phyloP scores from a whole-genome alignment of 441 rosid genomes.

The Rhodomyrtus psidioides region DNA sequence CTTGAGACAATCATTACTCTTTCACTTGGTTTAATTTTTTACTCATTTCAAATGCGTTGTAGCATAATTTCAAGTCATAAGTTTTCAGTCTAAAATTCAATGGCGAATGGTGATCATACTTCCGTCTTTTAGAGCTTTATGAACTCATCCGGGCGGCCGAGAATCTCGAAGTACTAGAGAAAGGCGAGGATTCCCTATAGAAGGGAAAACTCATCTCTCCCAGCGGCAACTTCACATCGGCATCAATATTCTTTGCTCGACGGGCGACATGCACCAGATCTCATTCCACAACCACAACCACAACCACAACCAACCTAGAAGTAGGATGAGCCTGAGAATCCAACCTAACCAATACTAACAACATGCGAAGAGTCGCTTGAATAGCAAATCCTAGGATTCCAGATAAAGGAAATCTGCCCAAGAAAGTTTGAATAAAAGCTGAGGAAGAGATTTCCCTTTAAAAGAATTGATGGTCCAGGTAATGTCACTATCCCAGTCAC shows the following conservation, averaged over 20 bases:
- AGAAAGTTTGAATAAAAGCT: no score
- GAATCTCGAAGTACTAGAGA: conserved; percentile 31
- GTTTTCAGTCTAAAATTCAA: background rate
- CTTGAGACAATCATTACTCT: background rate
- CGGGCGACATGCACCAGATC: conserved; percentile 13
- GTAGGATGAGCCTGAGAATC: conserved; percentile 16
- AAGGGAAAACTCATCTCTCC: conserved; percentile 29
- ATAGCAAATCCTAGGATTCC: background rate
- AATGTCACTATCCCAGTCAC: no score
- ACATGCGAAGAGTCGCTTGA: background rate
- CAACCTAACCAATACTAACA: background rate
- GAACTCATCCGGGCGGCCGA: conserved; percentile 23
- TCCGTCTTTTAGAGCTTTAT: conserved; percentile 23
- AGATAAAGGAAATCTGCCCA: no score
- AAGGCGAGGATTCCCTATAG: conserved; percentile 26
- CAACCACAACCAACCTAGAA: conserved; percentile 19
- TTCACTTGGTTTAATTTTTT: background rate
- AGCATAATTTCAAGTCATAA: background rate
- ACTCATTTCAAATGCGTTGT: background rate
- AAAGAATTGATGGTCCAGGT: no score
- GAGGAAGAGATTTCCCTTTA: no score
- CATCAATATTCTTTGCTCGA: background rate
- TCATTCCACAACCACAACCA: conserved; percentile 48
- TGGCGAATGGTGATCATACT: conserved; percentile 4
- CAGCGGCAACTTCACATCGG: conserved; percentile 19